Evolutionary conservation across 2,329 filamentous ascomycete species (phyloP), one percentile per base, ranked within the genome.

Genomic region (Aureobasidium leucospermi): DNA sequence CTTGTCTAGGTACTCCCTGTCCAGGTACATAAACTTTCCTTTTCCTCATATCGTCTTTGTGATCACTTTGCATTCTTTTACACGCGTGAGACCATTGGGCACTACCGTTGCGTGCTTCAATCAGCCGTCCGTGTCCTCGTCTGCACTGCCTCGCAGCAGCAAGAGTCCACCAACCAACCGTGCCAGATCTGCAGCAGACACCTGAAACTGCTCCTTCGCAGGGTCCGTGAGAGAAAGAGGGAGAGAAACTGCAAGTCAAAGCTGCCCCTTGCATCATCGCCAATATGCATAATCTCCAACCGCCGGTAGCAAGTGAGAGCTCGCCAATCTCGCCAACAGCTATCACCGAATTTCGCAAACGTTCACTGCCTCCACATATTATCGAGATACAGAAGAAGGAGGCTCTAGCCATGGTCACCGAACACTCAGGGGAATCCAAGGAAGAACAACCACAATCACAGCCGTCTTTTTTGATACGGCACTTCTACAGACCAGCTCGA

Each of bases 391-490:
- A 59, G 31, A 47, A 58, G 16, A 56, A 58, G 15, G 43, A 51
- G 28, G 49, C 47, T 6, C n/a, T 49, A 13, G 36, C 49, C n/a
- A 52, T 56, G 46, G 42, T 59, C n/a, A 58, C 51, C 5, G 51
- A 48, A 45, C 48, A 48, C 23, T 23, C 23, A 23, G 23, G 23
- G 38, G 51, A 60, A 5, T 38, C 51, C 19, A 36, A 48, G n/a
- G 38, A 59, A 3, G 15, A 11, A 31, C 38, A 57, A 16, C 13
- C 49, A 23, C 45, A 47, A 34, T 15, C 8, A 31, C 36, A 58
- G 23, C 63, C 63, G 11, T 62, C 66, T 11, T 68, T 69, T 59
- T 63, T 65, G 23, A 60, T 67, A 34, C 61, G 60, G 31, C 62
- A 67, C 45, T 69, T 68, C 51, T 67, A 64, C 47, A 65, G 59